Percentiles rank a stretch among this genome's conserved stretches.
Evolutionary conservation across 2,329 filamentous ascomycete species (phyloP).

Genomic region (Trichoderma sp.): DNA sequence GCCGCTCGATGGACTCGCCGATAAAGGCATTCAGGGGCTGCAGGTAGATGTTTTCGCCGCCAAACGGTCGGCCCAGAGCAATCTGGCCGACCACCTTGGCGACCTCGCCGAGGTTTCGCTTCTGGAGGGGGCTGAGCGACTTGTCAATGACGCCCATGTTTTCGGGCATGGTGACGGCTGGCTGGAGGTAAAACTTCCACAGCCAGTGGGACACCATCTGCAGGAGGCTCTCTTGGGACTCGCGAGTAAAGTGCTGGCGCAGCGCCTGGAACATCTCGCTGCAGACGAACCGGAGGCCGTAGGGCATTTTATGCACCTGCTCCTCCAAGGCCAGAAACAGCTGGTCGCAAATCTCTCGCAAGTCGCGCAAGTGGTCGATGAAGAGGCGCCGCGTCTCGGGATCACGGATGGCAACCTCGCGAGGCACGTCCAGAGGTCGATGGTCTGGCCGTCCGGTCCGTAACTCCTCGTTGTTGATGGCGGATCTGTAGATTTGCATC

Average conservation of each 20-base stretch:
- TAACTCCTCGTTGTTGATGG: constrained; percentile 96
- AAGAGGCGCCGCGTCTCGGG: constrained; percentile 90
- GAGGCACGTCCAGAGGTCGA: constrained; percentile 79
- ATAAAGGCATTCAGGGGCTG: constrained; percentile 94
- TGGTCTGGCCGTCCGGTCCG: constrained; percentile 83
- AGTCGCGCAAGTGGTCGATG: constrained; percentile 89
- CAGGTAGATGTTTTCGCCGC: constrained; percentile 91
- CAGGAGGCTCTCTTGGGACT: constrained; percentile 74
- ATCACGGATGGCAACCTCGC: constrained; percentile 94
- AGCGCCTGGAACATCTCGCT: constrained; percentile 83
- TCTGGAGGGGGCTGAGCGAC: constrained; percentile 85
- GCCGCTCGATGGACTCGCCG: constrained; percentile 77
- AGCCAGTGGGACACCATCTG: constrained; percentile 89
- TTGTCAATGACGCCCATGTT: constrained; percentile 92
- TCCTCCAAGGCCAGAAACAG: constrained; percentile 84
- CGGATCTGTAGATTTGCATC: constrained; percentile 92
- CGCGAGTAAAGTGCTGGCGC: constrained; percentile 74
- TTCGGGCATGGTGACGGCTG: constrained; percentile 85
- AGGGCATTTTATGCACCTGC: constrained; percentile 83
- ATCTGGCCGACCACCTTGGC: constrained; percentile 90
- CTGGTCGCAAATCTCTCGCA: constrained; percentile 91
- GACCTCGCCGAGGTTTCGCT: constrained; percentile 87
- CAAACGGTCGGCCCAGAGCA: constrained; percentile 84
- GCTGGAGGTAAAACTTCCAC: constrained; percentile 92
- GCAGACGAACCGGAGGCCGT: constrained; percentile 85